Evolutionary conservation across 257 asterid species (phyloP).

Genomic region (Coffea eugenioides): DNA sequence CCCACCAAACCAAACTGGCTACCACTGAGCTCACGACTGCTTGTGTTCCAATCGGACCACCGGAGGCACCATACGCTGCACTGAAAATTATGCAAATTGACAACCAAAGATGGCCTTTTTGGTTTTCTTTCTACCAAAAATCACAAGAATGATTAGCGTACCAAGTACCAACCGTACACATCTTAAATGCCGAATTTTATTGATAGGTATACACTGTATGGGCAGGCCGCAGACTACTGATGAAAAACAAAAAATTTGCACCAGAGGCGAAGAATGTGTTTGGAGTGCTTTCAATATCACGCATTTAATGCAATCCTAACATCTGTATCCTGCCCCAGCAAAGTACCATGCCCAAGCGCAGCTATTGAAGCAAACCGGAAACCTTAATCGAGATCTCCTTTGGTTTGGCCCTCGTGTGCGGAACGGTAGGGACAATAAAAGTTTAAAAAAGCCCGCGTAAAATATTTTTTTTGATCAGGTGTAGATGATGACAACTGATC

Average conservation of each 20-base stretch:
- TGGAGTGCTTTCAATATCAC: slow-evolving; percentile 10
- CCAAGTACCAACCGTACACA: slow-evolving; percentile 18
- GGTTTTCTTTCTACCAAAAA: background rate
- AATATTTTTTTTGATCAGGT: too few relatives aligned
- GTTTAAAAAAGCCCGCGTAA: background rate
- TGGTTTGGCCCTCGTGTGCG: background rate
- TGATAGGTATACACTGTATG: background rate
- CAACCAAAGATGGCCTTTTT: background rate
- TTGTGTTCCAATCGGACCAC: background rate
- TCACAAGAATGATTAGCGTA: background rate
- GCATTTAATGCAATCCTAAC: background rate
- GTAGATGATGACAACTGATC: too few relatives aligned
- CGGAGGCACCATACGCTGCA: slow-evolving; percentile 2
- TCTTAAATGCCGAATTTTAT: background rate
- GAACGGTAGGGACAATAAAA: background rate
- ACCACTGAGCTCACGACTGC: background rate
- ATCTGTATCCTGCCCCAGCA: background rate
- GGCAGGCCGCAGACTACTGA: background rate
- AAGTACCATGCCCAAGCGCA: background rate
- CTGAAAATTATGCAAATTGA: slow-evolving; percentile 2
- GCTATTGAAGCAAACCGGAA: background rate
- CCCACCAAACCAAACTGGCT: background rate
- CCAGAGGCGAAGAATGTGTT: background rate
- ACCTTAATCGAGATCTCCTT: background rate
- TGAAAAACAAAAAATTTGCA: background rate